Evolutionary conservation across 805 yeast genomes (phyloP), one percentile per base, ranked within the genome.

Genomic region (Saitoella complicata): DNA sequence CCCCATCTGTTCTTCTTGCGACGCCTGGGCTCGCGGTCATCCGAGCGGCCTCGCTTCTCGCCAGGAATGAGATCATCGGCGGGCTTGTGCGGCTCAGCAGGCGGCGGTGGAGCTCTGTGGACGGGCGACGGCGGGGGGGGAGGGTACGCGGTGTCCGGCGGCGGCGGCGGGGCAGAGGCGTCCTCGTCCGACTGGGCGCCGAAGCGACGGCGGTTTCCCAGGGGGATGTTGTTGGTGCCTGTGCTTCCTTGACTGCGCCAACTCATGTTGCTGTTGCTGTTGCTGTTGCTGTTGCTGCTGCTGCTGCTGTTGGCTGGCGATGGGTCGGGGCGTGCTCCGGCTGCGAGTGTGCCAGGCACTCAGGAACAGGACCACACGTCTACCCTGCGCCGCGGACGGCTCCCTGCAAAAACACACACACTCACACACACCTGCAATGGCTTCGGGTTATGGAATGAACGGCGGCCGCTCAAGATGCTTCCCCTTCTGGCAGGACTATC

Each of bases 391-490:
- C n/a, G n/a, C n/a, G n/a, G n/a, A n/a, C n/a, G n/a, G n/a, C n/a
- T n/a, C n/a, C n/a, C n/a, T n/a, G n/a, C n/a, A n/a, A n/a, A n/a
- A n/a, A n/a, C n/a, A n/a, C n/a, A n/a, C n/a, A n/a, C n/a, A n/a
- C n/a, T n/a, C n/a, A n/a, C n/a, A n/a, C n/a, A n/a, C n/a, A n/a
- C n/a, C n/a, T n/a, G n/a, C n/a, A 10, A 64, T 60, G 65, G 57
- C 65, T 42, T 65, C 69, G 11, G 65, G 69, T 44, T 58, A 51
- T 43, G 68, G 68, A 31, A 57, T 62, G 46, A 55, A 57, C 39
- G 71, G 72, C 33, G 73, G 72, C 9, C 59, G 63, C 33, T 63
- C 70, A 51, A 67, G 73, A 47, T 70, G 74, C 57, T 70, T 65
- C 51, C 58, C 62, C 41, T 61, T 66, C 56, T 21, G 21, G 21